Base-by-base conservation (phyloP, 305 asterid species). In the Fraxinus greggii region DNA sequence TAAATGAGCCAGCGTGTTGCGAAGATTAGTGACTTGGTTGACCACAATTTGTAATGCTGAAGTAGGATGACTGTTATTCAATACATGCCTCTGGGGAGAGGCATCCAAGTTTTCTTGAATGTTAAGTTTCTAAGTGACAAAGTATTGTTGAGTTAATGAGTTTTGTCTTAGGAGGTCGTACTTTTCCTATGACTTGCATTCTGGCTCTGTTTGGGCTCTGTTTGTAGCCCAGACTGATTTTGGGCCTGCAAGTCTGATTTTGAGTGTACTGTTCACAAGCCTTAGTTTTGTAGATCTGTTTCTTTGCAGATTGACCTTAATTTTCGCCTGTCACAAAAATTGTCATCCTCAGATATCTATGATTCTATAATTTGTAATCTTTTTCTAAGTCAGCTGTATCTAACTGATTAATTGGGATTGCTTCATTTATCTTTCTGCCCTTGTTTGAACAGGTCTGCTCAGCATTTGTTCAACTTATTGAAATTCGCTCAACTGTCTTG, bases 401-500 rank as follows among this genome's bases (percentile, higher is more conserved):
- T 13, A 26, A 56, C 56, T 15, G 45, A 72, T 82, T 76, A 80
- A 48, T 80, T 79, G 51, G 79, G 67, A 56, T 74, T 33, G 40
- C 45, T 36, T 83, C 84, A 78, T 79, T 83, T 73, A 82, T 51
- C 21, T 76, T 83, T 78, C 42, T 82, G 7, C 29, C 48, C 32
- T 75, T 65, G 29, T 2, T 79, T 84, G 87, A 70, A 86, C 92
- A 97, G 99, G 99, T 97, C 35, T 97, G 98, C 87, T 81, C 98
- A 79, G 99, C 99, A 78, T 97, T 97, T 86, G 99, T 97, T 84
- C 98, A 97, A 83, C 91, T 97, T 82, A 87, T 95, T 81, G 99
- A 93, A 89, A 93, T 95, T 84, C 93, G 94, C 73, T 91, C 97
- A 77, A 88, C 91, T 84, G 89, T 92, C 80, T 82, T 95, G 88